Evolutionary conservation across 257 asterid genomes (phyloP).

Genomic region (Nicotiana otophora): DNA sequence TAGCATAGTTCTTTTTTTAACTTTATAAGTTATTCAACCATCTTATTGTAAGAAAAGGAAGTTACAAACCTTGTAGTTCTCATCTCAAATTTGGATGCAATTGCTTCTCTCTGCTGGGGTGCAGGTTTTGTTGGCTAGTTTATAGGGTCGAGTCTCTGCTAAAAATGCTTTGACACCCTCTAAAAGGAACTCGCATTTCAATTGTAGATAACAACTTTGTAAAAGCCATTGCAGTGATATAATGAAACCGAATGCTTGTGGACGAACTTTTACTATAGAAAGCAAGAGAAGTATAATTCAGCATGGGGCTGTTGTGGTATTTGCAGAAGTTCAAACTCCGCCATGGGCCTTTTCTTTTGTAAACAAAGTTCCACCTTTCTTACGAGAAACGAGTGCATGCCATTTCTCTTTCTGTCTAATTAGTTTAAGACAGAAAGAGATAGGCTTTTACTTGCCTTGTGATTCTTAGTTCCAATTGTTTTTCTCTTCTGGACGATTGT

Average conservation of each 20-base stretch:
- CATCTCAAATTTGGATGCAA: background rate
- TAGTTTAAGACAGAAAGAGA: no score
- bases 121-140: no score
- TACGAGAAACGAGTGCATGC: no score
- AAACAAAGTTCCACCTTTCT: no score
- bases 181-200: background rate
- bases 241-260: no score
- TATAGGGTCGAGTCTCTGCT: background rate
- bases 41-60: background rate
- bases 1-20: background rate
- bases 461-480: background rate
- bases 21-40: background rate
- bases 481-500: background rate
- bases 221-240: background rate
- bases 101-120: background rate
- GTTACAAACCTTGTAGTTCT: background rate
- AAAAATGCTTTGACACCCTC: background rate
- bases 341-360: background rate
- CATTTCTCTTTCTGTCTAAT: no score
- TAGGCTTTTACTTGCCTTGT: background rate
- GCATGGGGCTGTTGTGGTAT: background rate
- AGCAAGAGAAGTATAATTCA: background rate
- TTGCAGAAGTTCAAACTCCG: background rate
- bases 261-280: background rate
- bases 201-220: background rate